phyloP scores from a whole-genome alignment of 1,284 basidiomycete genomes.

The Apiotrichum brassicae region DNA sequence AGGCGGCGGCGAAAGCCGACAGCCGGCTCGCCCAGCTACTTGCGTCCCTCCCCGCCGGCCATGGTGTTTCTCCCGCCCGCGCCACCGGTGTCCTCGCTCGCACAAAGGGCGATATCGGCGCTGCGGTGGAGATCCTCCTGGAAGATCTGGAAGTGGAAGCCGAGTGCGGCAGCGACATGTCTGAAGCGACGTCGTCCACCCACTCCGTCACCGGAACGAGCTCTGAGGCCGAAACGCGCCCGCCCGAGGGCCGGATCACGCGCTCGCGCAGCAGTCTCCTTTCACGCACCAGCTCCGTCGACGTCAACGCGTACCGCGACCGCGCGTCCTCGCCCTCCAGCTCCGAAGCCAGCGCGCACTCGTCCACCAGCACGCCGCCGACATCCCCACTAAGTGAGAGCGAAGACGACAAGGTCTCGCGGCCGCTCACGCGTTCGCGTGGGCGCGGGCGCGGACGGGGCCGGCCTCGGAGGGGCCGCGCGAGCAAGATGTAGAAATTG shows the following conservation, averaged over 20 bases:
- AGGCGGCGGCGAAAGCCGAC: not conserved
- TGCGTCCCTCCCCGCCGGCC: conserved; percentile 29
- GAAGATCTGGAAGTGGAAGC: conserved; percentile 28
- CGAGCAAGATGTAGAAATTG: conserved; percentile 13
- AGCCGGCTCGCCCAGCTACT: conserved; percentile 20
- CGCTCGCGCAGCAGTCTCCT: not conserved
- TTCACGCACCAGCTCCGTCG: not conserved
- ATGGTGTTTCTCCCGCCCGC: conserved; percentile 19
- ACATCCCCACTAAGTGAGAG: conserved; percentile 9
- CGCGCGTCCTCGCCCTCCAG: conserved; percentile 1
- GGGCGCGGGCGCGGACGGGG: not conserved
- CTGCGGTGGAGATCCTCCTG: conserved; percentile 36
- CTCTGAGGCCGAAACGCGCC: not conserved
- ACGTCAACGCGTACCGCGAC: conserved; percentile 8
- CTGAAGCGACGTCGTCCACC: conserved; percentile 1
- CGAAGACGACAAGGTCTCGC: not conserved
- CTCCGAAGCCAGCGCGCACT: not conserved
- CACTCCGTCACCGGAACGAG: not conserved
- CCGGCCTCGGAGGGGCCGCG: not conserved
- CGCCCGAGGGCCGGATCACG: conserved; percentile 1
- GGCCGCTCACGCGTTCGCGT: not conserved
- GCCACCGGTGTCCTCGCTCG: conserved; percentile 25
- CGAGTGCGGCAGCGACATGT: conserved; percentile 4
- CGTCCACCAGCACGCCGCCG: conserved; percentile 5
- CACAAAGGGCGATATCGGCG: conserved; percentile 32